A percentile compares a stretch with the other conserved stretches of the same genome.
Conservation (phyloP, 306 rosid genomes). For the Astragalus membranaceus region DNA sequence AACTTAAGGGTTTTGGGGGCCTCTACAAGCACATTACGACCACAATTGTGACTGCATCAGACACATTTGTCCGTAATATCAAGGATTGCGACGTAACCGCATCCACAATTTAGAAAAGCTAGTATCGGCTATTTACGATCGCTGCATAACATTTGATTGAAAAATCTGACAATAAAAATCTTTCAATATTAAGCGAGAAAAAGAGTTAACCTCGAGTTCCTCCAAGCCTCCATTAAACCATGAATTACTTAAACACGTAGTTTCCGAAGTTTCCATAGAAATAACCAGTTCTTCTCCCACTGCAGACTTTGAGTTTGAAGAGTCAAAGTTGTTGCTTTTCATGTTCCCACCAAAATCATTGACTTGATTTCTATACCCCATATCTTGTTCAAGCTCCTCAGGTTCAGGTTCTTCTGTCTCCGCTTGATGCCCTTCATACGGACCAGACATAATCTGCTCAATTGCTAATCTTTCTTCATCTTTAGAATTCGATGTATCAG, state of each 20-base stretch:
- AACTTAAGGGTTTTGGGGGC: too few relatives aligned
- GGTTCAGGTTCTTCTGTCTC: slow-evolving; percentile 37
- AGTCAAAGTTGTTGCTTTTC: slow-evolving; percentile 25
- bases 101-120: background rate
- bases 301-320: slow-evolving; percentile 29
- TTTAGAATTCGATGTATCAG: slow-evolving; percentile 39
- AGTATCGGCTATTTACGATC: background rate
- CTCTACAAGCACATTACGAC: too few relatives aligned
- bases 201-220: slow-evolving; percentile 79
- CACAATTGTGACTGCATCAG: too few relatives aligned
- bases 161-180: background rate
- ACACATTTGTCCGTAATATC: too few relatives aligned
- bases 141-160: background rate
- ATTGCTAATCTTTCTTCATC: slow-evolving; percentile 59
- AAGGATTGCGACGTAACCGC: background rate
- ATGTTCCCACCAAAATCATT: slow-evolving; percentile 30
- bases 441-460: slow-evolving; percentile 60
- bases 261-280: slow-evolving; percentile 17
- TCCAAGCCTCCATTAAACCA: slow-evolving; percentile 48
- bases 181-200: slow-evolving; percentile 16
- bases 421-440: slow-evolving; percentile 43
- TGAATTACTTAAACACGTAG: slow-evolving; percentile 26
- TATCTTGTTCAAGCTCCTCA: slow-evolving; percentile 78
- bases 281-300: slow-evolving; percentile 26
- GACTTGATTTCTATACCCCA: slow-evolving; percentile 34